These are phyloP conservation scores for Colletotrichum sp. DNA, from an alignment of 2,329 filamentous ascomycete species.

Conservation along the genomic window DNA sequence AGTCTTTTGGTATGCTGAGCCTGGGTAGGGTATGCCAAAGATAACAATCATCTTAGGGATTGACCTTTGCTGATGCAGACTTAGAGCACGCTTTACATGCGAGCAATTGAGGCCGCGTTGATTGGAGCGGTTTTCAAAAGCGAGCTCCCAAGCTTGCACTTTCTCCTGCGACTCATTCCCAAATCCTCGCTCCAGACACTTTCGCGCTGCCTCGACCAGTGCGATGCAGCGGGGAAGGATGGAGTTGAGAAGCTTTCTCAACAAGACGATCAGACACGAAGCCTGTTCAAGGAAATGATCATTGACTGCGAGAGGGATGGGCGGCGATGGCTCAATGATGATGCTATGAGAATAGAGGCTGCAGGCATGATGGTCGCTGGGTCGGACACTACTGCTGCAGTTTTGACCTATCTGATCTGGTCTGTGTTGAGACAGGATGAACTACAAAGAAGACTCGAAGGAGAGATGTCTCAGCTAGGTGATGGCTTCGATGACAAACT, in stretches of 20 bases:
- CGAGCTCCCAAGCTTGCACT: background rate
- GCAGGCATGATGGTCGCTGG: slow-evolving; percentile 53
- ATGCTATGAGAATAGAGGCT: slow-evolving; percentile 45
- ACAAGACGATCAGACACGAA: background rate
- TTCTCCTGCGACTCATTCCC: background rate
- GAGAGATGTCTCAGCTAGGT: slow-evolving; percentile 31
- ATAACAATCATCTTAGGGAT: fast-evolving
- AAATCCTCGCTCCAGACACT: background rate
- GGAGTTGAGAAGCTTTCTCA: background rate
- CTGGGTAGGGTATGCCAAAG: slow-evolving; percentile 42
- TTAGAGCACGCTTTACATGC: slow-evolving; percentile 23
- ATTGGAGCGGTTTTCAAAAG: background rate
- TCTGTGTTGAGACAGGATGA: slow-evolving; percentile 33
- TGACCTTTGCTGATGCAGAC: slow-evolving; percentile 26
- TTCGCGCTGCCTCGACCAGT: background rate
- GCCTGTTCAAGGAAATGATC: background rate
- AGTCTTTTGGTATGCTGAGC: slow-evolving; percentile 58
- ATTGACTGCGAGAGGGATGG: background rate
- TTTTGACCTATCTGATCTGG: slow-evolving; percentile 54
- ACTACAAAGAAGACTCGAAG: slow-evolving; percentile 34
- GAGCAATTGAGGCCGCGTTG: background rate
- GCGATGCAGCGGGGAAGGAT: background rate
- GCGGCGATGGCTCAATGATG: background rate
- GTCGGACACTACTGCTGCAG: slow-evolving; percentile 55
- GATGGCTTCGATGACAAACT: slow-evolving; percentile 32